Conservation (phyloP, 805 yeast genomes). For the Lipomyces yamadae region DNA sequence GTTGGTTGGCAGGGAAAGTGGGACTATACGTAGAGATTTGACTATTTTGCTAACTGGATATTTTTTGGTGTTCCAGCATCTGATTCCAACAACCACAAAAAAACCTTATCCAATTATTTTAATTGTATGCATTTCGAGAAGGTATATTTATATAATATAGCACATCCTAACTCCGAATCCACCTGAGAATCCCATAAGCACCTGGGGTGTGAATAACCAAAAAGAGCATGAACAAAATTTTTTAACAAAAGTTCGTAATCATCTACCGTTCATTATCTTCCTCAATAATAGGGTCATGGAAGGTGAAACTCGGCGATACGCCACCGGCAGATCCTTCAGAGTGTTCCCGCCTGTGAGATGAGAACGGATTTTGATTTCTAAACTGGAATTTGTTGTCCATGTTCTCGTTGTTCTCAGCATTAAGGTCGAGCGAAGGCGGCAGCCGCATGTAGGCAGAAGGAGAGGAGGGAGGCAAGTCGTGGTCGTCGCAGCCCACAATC, state of each 20-base stretch:
- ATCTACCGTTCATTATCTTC: slow-evolving; percentile 12
- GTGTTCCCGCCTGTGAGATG: slow-evolving; percentile 1
- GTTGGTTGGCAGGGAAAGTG: background rate
- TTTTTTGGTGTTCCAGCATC: background rate
- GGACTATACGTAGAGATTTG: background rate
- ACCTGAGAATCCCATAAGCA: background rate
- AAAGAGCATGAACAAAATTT: background rate
- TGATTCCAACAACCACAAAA: background rate
- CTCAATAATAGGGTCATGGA: slow-evolving; percentile 11
- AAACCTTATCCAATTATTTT: background rate
- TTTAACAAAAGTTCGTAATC: background rate
- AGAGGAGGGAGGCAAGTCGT: slow-evolving; percentile 5
- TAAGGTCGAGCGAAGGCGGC: slow-evolving; percentile 2
- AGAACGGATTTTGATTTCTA: slow-evolving; percentile 2
- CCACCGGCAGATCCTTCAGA: background rate
- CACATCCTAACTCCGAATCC: background rate
- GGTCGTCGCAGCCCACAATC: slow-evolving; percentile 27
- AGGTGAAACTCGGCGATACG: slow-evolving; percentile 5
- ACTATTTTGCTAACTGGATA: too few species aligned
- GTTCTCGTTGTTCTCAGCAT: background rate
- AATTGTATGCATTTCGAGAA: background rate
- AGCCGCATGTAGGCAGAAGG: background rate
- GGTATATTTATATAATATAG: background rate
- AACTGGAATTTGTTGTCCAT: slow-evolving; percentile 6
- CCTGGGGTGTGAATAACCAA: background rate